Percentiles rank a stretch among this genome's conserved stretches.
Conservation (phyloP, 2,329 filamentous ascomycete genomes). For the Aspergillus neotritici region DNA sequence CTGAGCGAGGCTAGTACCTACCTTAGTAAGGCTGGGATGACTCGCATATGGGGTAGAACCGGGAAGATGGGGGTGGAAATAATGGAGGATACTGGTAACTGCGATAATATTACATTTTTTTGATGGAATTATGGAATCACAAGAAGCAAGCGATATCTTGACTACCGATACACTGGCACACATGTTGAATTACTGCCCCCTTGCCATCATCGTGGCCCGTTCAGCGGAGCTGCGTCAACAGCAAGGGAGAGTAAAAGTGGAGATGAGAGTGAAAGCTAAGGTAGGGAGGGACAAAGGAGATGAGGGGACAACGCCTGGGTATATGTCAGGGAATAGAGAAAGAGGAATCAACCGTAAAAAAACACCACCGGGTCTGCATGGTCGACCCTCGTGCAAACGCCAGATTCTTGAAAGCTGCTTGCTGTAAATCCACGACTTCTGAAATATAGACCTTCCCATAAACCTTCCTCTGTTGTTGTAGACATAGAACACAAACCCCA, state of each 20-base stretch:
- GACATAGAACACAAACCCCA: conserved; percentile 12
- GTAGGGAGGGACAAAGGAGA: conserved; percentile 8
- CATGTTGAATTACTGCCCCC: too few species aligned
- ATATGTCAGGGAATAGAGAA: conserved; percentile 29
- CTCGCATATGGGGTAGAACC: too few species aligned
- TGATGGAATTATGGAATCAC: too few species aligned
- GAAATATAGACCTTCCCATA: conserved; percentile 20
- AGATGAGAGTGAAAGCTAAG: conserved; percentile 1
- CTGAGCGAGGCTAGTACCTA: too few species aligned
- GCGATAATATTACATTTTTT: too few species aligned
- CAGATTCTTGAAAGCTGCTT: conserved; percentile 22
- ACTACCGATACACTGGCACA: too few species aligned
- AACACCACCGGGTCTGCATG: conserved; percentile 29
- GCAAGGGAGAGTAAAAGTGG: conserved; percentile 2
- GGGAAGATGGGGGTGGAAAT: too few species aligned
- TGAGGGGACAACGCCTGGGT: conserved; percentile 26
- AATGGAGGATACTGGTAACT: too few species aligned
- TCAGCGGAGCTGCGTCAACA: not conserved
- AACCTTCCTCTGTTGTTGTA: conserved; percentile 19
- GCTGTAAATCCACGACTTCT: conserved; percentile 16
- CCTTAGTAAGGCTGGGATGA: too few species aligned
- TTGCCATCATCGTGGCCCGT: too few species aligned
- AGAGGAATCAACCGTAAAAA: conserved; percentile 21
- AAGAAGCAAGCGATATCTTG: too few species aligned
- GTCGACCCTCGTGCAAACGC: conserved; percentile 28